These are phyloP conservation scores for Tetragonia tetragonoides DNA, from an alignment of 148 eudicot genomes.

Conservation along the genomic window DNA sequence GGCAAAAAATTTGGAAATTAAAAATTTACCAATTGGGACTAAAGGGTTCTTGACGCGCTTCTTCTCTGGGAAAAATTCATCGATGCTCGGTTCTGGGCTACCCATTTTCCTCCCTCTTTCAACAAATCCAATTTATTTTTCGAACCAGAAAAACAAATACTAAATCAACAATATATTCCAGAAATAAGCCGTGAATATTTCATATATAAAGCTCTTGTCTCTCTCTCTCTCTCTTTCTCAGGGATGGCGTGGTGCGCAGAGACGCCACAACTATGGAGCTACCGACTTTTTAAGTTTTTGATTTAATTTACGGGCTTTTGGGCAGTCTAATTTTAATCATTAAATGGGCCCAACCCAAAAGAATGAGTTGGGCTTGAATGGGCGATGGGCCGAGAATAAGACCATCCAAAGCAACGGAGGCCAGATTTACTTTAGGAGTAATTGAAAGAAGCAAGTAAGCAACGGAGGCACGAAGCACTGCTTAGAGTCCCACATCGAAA, in stretches of 20 bases:
- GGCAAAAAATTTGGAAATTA: neutral
- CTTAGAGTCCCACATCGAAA: no score
- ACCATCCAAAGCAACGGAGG: no score
- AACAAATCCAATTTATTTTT: neutral
- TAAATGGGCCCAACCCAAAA: no score
- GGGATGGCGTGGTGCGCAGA: no score
- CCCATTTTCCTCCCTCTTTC: slow-evolving; percentile 19
- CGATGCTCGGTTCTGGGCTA: slow-evolving; percentile 35
- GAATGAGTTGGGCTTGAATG: no score
- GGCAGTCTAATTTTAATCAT: neutral
- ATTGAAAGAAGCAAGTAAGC: no score
- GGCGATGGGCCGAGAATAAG: no score
- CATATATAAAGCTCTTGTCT: neutral
- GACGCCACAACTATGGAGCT: neutral
- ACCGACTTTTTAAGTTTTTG: neutral
- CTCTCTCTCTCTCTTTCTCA: neutral
- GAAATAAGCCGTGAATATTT: neutral
- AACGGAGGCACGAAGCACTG: no score
- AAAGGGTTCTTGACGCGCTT: slow-evolving; percentile 68
- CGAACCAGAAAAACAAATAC: neutral
- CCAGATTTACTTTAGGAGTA: no score
- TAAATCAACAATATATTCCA: neutral
- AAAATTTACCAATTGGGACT: slow-evolving; percentile 66
- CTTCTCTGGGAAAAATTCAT: slow-evolving; percentile 45
- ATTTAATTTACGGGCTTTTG: neutral